Percentiles rank a stretch among this genome's conserved stretches.
Evolutionary conservation across 805 yeast genomes (phyloP).

Genomic region (Hanseniaspora clermontiae): DNA sequence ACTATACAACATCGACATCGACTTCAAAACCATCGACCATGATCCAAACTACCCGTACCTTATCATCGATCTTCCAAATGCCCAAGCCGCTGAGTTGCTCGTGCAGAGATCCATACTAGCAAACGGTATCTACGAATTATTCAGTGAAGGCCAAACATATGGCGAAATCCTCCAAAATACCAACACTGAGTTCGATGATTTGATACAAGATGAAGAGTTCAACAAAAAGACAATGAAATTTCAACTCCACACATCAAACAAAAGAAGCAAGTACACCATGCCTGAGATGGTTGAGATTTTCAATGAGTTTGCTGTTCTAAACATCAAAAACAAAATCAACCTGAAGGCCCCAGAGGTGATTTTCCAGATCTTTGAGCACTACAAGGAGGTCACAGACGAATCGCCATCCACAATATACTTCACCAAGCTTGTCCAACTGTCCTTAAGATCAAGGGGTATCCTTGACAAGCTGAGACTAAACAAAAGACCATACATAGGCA

Average conservation of each 20-base stretch:
- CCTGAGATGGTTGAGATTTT: conserved; percentile 46
- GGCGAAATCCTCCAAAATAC: not conserved
- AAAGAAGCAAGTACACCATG: conserved; percentile 35
- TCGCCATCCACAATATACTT: conserved; percentile 52
- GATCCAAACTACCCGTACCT: conserved; percentile 56
- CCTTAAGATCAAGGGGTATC: conserved; percentile 42
- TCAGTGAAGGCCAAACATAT: conserved; percentile 14
- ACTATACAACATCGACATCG: conserved; percentile 34
- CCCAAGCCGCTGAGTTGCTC: conserved; percentile 51
- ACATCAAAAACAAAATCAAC: conserved; percentile 61
- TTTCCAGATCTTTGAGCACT: conserved; percentile 67
- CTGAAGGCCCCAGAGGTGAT: conserved; percentile 64
- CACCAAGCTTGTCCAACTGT: conserved; percentile 54
- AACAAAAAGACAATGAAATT: conserved; percentile 36
- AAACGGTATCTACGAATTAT: conserved; percentile 62
- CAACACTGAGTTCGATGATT: not conserved
- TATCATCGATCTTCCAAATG: conserved; percentile 51
- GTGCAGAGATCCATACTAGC: conserved; percentile 57
- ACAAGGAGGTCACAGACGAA: conserved; percentile 36
- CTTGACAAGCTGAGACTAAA: conserved; percentile 72
- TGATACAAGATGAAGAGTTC: not conserved
- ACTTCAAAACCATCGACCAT: conserved; percentile 48
- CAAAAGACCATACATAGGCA: conserved; percentile 78
- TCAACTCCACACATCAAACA: conserved; percentile 70
- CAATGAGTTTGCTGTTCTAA: conserved; percentile 58